phyloP scores from a whole-genome alignment of 495 filamentous ascomycete species.

The Daldinia loculata region DNA sequence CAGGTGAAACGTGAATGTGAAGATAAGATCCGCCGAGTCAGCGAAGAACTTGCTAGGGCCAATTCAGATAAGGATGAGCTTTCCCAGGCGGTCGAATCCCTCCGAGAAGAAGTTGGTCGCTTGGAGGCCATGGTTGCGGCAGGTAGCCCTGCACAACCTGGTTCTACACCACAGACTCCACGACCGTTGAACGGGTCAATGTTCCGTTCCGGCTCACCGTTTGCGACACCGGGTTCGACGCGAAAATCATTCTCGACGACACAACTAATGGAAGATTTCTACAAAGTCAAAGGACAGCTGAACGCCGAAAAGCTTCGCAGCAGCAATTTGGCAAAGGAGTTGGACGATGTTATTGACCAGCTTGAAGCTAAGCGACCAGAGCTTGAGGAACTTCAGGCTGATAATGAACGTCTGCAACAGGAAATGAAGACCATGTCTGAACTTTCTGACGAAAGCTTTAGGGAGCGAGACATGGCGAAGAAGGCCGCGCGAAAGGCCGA shows the following conservation, averaged over 20 bases:
- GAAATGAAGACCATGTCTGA: constrained; percentile 86
- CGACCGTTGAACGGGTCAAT: constrained; percentile 61
- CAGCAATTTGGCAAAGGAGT: constrained; percentile 72
- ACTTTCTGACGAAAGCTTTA: constrained; percentile 65
- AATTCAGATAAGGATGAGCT: constrained; percentile 79
- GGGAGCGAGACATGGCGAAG: constrained; percentile 65
- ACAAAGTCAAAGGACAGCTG: constrained; percentile 61
- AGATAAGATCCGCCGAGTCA: constrained; percentile 78
- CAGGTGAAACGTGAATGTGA: constrained; percentile 81
- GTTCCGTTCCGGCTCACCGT: constrained; percentile 57
- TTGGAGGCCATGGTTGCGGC: constrained; percentile 59
- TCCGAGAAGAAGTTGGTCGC: constrained; percentile 76
- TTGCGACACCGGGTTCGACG: constrained; percentile 62
- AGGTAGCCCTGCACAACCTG: constrained; percentile 41
- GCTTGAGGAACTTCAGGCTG: constrained; percentile 70
- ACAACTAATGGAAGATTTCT: constrained; percentile 62
- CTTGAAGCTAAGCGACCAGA: constrained; percentile 75
- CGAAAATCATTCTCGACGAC: constrained; percentile 59
- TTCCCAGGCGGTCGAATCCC: constrained; percentile 68
- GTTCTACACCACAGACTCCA: constrained; percentile 66
- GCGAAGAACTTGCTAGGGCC: constrained; percentile 69
- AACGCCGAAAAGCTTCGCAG: constrained; percentile 73
- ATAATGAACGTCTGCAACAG: constrained; percentile 71
- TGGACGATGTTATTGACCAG: constrained; percentile 80
- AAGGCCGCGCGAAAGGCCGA: constrained; percentile 76